These are phyloP conservation scores for maize (Zea mays) DNA, from an alignment of 176 grass and related monocot species.

Conservation along the genomic window Zm-B73-REFERENCE-NAM-5.0 NC_050100.1:27385501-27386000, in stretches of 20 bases:
- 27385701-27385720: slow-evolving; percentile 16
- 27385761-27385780: background rate
- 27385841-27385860: background rate
- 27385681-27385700: slow-evolving; percentile 62
- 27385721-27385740: background rate
- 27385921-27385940: background rate
- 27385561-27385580: slow-evolving; percentile 27
- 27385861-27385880: background rate
- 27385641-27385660: slow-evolving; percentile 69
- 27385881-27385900: background rate
- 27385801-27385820: no score
- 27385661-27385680: slow-evolving; percentile 71
- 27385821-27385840: background rate
- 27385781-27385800: no score
- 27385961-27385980: background rate
- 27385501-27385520: background rate
- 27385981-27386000: background rate
- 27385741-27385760: no score
- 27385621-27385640: slow-evolving; percentile 63
- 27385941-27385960: background rate
- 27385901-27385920: background rate
- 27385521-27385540: background rate
- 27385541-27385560: background rate
- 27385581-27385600: slow-evolving; percentile 56
- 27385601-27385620: slow-evolving; percentile 75